phyloP scores from a whole-genome alignment of 208 protist species.

The Leishmania amazonensis region DNA sequence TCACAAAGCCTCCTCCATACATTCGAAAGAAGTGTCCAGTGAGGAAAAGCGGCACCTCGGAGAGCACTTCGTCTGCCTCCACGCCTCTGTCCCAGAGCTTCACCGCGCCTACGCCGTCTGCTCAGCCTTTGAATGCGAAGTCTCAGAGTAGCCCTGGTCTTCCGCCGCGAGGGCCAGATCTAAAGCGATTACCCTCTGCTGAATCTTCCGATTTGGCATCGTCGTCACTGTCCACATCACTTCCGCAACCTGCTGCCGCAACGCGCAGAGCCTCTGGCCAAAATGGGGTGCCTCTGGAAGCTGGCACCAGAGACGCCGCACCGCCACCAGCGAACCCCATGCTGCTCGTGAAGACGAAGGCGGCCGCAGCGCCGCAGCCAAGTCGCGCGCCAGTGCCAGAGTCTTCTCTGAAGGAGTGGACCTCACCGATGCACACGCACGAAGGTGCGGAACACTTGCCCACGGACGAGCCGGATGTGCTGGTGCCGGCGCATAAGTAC shows the following conservation, averaged over 20 bases:
- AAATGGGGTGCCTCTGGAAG: no score
- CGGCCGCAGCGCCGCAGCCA: neutral
- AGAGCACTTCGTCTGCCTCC: neutral
- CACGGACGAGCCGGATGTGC: constrained; percentile 35
- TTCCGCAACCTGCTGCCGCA: neutral
- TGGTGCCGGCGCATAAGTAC: constrained; percentile 63
- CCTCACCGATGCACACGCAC: constrained; percentile 21
- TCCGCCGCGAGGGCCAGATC: neutral
- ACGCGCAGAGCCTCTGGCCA: neutral
- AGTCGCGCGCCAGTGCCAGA: neutral
- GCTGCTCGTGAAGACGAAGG: neutral
- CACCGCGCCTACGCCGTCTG: neutral
- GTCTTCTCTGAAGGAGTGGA: neutral
- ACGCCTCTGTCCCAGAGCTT: neutral
- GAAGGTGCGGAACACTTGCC: constrained; percentile 22
- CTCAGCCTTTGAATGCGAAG: neutral
- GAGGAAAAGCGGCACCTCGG: neutral
- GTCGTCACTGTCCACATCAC: neutral
- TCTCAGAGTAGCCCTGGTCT: neutral
- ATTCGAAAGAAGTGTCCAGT: neutral
- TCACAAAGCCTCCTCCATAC: neutral
- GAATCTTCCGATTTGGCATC: neutral
- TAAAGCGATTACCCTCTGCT: neutral
- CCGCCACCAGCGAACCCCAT: no score
- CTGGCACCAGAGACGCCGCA: neutral